These are phyloP conservation scores for Calonectria henricotiae DNA, from an alignment of 2,329 filamentous ascomycete genomes.

Conservation along the genomic window DNA sequence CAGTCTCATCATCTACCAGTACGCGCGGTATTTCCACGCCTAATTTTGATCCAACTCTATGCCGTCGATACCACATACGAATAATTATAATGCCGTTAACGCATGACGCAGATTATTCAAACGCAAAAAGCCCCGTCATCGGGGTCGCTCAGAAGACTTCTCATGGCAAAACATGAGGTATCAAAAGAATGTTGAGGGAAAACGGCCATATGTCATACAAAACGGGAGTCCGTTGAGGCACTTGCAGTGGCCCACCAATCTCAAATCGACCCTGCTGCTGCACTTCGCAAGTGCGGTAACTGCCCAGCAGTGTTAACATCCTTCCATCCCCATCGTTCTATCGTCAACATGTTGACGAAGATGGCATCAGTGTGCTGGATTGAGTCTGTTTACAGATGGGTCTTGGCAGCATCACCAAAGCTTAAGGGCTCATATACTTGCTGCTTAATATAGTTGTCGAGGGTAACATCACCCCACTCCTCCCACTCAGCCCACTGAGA, in stretches of 20 bases:
- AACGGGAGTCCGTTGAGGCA: constrained; percentile 38
- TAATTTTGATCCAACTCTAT: constrained; percentile 49
- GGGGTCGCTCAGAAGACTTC: constrained; percentile 47
- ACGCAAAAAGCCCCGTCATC: constrained; percentile 44
- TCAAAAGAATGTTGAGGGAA: constrained; percentile 37
- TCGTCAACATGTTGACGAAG: constrained; percentile 5
- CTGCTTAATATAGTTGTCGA: constrained; percentile 74
- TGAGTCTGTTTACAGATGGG: constrained; percentile 51
- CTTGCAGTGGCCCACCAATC: constrained; percentile 7
- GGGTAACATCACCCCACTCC: constrained; percentile 78
- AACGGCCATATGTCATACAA: constrained; percentile 6
- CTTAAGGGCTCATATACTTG: constrained; percentile 73
- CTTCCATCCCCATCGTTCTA: constrained; percentile 27
- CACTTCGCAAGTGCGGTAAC: constrained; percentile 44
- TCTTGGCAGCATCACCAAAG: constrained; percentile 58
- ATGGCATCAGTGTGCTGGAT: constrained; percentile 44
- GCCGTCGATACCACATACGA: constrained; percentile 43
- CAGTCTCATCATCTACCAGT: constrained; percentile 42
- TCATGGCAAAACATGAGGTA: constrained; percentile 42
- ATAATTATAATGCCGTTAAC: constrained; percentile 53
- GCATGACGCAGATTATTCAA: constrained; percentile 50
- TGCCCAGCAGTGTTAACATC: constrained; percentile 27
- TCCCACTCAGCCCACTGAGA: constrained; percentile 82
- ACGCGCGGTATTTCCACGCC: constrained; percentile 42
- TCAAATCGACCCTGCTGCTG: constrained; percentile 43